Percentiles rank a stretch among this genome's conserved stretches.
These are phyloP conservation scores for Colletotrichum navitas DNA, from an alignment of 2,329 filamentous ascomycete genomes.

Conservation along the genomic window DNA sequence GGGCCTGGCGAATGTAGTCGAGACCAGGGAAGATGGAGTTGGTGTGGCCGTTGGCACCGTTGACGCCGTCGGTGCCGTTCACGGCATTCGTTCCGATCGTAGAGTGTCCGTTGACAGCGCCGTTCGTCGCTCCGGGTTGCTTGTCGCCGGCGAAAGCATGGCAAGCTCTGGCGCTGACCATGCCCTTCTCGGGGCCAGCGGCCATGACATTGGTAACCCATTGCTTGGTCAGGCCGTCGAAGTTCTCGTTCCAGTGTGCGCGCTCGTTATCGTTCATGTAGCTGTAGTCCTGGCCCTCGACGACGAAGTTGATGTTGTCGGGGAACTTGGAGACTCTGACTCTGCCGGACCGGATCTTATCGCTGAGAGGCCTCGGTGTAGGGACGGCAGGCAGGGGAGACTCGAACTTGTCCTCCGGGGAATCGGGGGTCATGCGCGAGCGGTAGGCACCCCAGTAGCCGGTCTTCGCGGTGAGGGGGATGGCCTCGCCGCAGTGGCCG, in stretches of 20 bases:
- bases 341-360: slow-evolving; percentile 29
- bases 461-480: slow-evolving; percentile 36
- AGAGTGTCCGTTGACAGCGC: slow-evolving; percentile 10
- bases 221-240: slow-evolving; percentile 37
- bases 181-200: slow-evolving; percentile 23
- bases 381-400: slow-evolving; percentile 24
- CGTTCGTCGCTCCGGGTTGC: slow-evolving; percentile 34
- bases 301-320: slow-evolving; percentile 37
- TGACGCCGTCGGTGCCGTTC: slow-evolving; percentile 16
- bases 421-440: slow-evolving; percentile 33
- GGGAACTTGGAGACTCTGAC: slow-evolving; percentile 35
- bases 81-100: too few relatives aligned
- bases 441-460: slow-evolving; percentile 40
- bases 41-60: slow-evolving; percentile 18
- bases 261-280: slow-evolving; percentile 34
- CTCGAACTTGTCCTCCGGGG: slow-evolving; percentile 34
- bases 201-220: slow-evolving; percentile 37
- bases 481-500: slow-evolving; percentile 35
- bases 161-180: slow-evolving; percentile 31
- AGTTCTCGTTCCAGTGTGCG: slow-evolving; percentile 38
- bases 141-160: slow-evolving; percentile 35
- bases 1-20: slow-evolving; percentile 38
- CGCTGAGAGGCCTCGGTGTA: slow-evolving; percentile 14
- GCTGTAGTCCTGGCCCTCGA: slow-evolving; percentile 40
- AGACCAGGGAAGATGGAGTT: slow-evolving; percentile 32